These are phyloP conservation scores for Laguncularia racemosa DNA, from an alignment of 345 rosid genomes.

Conservation along the genomic window DNA sequence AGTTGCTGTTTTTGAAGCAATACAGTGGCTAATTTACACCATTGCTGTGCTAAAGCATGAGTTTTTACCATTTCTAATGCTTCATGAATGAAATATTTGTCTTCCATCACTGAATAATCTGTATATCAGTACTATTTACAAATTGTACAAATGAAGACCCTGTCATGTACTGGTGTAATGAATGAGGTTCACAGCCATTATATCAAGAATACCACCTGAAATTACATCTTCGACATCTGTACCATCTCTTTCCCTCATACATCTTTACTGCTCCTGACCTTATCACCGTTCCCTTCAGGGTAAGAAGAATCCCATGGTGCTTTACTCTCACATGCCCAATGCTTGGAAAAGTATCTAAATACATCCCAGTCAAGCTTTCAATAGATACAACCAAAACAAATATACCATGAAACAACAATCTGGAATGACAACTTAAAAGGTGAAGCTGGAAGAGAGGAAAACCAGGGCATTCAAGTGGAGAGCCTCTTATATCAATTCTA, in stretches of 20 bases:
- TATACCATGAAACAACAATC: slow-evolving; percentile 1
- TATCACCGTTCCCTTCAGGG: slow-evolving; percentile 82
- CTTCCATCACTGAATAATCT: too few relatives aligned
- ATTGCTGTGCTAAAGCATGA: too few relatives aligned
- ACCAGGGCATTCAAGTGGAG: slow-evolving; percentile 83
- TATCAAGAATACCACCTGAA: slow-evolving; percentile 30
- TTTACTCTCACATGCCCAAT: slow-evolving; percentile 78
- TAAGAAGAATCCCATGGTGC: slow-evolving; percentile 74
- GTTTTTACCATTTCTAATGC: too few relatives aligned
- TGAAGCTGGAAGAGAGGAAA: slow-evolving; percentile 7
- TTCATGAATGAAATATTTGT: too few relatives aligned
- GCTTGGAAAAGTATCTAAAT: slow-evolving; percentile 74
- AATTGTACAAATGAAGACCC: neutral
- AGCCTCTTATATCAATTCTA: slow-evolving; percentile 67
- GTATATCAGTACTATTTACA: too few relatives aligned
- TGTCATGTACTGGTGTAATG: neutral
- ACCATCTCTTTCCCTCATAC: slow-evolving; percentile 91
- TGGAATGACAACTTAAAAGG: neutral
- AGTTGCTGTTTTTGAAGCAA: too few relatives aligned
- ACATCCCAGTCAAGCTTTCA: slow-evolving; percentile 6
- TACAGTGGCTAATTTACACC: too few relatives aligned
- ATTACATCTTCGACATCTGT: slow-evolving; percentile 77
- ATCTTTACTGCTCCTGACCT: slow-evolving; percentile 84
- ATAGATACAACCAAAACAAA: neutral
- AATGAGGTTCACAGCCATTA: neutral